Evolutionary conservation across 2,329 filamentous ascomycete genomes (phyloP).

Genomic region (Sarocladium brachiariae): DNA sequence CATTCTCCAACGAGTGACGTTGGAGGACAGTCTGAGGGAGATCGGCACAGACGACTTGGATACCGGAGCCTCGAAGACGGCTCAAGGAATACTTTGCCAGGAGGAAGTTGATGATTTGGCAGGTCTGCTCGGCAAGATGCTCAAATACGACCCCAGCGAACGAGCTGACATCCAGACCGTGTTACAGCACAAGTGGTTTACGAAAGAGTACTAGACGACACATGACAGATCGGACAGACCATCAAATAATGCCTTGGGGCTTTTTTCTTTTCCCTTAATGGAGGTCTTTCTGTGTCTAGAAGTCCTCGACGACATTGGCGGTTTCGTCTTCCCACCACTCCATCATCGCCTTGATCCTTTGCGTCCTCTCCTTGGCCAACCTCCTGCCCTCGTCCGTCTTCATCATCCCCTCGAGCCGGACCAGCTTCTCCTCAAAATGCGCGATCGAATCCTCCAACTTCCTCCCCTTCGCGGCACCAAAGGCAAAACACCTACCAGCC

Average conservation of each 20-base stretch:
- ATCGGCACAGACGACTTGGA: background rate
- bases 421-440: slow-evolving; percentile 72
- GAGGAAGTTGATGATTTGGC: slow-evolving; percentile 5
- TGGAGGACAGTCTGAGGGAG: background rate
- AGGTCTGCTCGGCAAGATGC: slow-evolving; percentile 1
- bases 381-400: slow-evolving; percentile 51
- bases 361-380: slow-evolving; percentile 47
- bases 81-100: background rate
- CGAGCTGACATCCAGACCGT: background rate
- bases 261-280: too few relatives aligned
- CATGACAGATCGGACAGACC: too few relatives aligned
- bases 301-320: slow-evolving; percentile 11
- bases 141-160: slow-evolving; percentile 3
- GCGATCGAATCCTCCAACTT: slow-evolving; percentile 59
- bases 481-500: slow-evolving; percentile 60
- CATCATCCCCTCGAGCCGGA: slow-evolving; percentile 58
- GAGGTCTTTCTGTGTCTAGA: background rate
- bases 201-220: background rate
- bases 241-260: too few relatives aligned
- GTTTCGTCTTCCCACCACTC: slow-evolving; percentile 54
- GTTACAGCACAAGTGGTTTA: slow-evolving; percentile 2
- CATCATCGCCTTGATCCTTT: slow-evolving; percentile 44
- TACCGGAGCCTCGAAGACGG: background rate
- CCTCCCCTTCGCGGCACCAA: slow-evolving; percentile 56
- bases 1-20: background rate